Evolutionary conservation across 805 yeast genomes (phyloP).

Genomic region (Yamadazyma philogaea): DNA sequence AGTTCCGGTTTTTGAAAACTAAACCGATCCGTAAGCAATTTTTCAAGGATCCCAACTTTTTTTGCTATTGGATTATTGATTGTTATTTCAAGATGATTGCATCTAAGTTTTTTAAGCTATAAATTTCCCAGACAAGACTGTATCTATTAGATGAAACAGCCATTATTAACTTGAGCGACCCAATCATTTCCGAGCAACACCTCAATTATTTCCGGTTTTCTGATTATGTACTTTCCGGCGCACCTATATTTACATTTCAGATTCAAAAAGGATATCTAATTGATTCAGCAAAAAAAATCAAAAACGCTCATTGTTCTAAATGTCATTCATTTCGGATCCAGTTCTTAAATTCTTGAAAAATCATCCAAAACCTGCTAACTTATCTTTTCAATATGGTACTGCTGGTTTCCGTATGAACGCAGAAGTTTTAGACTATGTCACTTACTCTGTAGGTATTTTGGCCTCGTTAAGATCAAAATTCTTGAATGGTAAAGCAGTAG

Average conservation of each 20-base stretch:
- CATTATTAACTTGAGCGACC: too few species aligned
- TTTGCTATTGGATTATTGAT: too few species aligned
- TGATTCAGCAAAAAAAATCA: not conserved
- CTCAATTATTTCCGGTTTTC: too few species aligned
- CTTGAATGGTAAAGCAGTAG: slow-evolving; percentile 66
- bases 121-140: too few species aligned
- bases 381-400: slow-evolving; percentile 68
- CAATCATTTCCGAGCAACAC: too few species aligned
- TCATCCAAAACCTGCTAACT: slow-evolving; percentile 13
- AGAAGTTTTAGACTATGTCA: slow-evolving; percentile 67
- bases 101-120: too few species aligned
- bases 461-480: slow-evolving; percentile 81
- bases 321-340: slow-evolving; percentile 1
- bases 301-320: not conserved
- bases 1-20: too few species aligned
- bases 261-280: slow-evolving; percentile 6
- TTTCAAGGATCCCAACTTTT: too few species aligned
- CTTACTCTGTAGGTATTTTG: slow-evolving; percentile 76
- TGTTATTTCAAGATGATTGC: too few species aligned
- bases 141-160: too few species aligned
- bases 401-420: slow-evolving; percentile 92
- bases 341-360: slow-evolving; percentile 8
- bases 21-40: too few species aligned
- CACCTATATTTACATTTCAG: slow-evolving; percentile 5
- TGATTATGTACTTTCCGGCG: too few species aligned